These are phyloP conservation scores for Phytophthora idaei DNA, from an alignment of 352 stramenopile species.

Conservation along the genomic window DNA sequence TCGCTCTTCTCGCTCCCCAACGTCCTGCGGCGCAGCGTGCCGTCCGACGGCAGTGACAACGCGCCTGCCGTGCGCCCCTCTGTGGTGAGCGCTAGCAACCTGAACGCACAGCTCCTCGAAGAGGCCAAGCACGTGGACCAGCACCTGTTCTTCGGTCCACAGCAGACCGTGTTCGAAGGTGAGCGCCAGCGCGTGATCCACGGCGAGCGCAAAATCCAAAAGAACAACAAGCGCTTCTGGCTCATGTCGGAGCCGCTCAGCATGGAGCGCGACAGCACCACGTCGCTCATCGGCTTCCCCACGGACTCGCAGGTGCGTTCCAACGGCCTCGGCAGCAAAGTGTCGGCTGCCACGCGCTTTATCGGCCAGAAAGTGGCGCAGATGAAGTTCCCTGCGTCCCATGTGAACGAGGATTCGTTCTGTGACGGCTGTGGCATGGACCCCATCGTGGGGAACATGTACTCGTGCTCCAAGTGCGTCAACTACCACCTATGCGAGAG, in stretches of 20 bases:
- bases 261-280: conserved; percentile 81
- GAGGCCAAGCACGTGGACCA: conserved; percentile 69
- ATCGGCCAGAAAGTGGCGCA: conserved; percentile 82
- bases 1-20: conserved; percentile 85
- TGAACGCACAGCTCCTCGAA: conserved; percentile 77
- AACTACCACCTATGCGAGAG: conserved; percentile 86
- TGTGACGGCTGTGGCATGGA: conserved; percentile 91
- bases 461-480: conserved; percentile 85
- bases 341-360: conserved; percentile 77
- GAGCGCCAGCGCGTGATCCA: conserved; percentile 86
- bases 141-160: conserved; percentile 85
- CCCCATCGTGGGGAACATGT: conserved; percentile 89
- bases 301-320: conserved; percentile 43
- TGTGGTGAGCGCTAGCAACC: conserved; percentile 61
- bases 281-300: conserved; percentile 70
- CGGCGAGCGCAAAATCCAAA: conserved; percentile 87
- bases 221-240: conserved; percentile 83
- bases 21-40: conserved; percentile 64
- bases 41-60: conserved; percentile 54
- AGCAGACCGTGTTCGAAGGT: conserved; percentile 73
- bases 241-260: conserved; percentile 85
- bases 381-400: conserved; percentile 73
- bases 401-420: conserved; percentile 90
- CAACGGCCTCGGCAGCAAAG: conserved; percentile 53
- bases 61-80: conserved; percentile 58